Evolutionary conservation across 768 basidiomycete genomes (phyloP), one percentile per base, ranked within the genome.

Genomic region (Agaricus bisporus): DNA sequence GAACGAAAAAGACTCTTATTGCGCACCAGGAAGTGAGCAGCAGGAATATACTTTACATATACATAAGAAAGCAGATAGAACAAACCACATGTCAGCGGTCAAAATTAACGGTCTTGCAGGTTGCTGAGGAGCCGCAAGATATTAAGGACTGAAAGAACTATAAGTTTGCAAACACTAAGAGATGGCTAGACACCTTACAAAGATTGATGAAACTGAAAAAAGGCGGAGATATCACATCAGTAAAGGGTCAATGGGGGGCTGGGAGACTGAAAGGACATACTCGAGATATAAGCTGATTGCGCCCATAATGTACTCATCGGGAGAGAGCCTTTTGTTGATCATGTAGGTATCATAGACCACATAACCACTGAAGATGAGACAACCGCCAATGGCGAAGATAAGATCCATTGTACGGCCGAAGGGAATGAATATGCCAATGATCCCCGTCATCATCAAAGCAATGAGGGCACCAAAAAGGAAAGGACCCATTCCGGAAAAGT

Each of bases 231-330:
- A 2, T 39, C 17, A 48, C 18, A 8, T 25, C 25, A 45, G 44
- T 7, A 53, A 35, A 43, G 51, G 46, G 57, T 61, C 32, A 69
- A 56, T 60, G 46, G 3, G 39, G 37, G 26, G 9, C 41, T 48
- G 28, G 1, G 43, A 41, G 26, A 3, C 35, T 49, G 22, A 44
- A 43, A 35, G 56, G 9, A 84, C 84, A 60, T 70, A 88, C 83
- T 98, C 95, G 52, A 98, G 84, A 71, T 98, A 98, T n/a, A 98
- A 81, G 59, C 84, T 86, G 63, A 98, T 86, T 15, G 91, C 78
- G 35, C 86, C 95, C 73, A 97, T 73, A 60, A 97, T 93, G 67
- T 81, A 93, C 67, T 99, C 97, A 59, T 99, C 97, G 3, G 93
- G 91, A 1, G 88, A 91, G 17, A 97, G 73, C 55, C 83, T 82